Percentiles rank a stretch among this genome's conserved stretches.
Conservation (phyloP, 2,329 filamentous ascomycete genomes). For the Exophiala phaeomuriformis region DNA sequence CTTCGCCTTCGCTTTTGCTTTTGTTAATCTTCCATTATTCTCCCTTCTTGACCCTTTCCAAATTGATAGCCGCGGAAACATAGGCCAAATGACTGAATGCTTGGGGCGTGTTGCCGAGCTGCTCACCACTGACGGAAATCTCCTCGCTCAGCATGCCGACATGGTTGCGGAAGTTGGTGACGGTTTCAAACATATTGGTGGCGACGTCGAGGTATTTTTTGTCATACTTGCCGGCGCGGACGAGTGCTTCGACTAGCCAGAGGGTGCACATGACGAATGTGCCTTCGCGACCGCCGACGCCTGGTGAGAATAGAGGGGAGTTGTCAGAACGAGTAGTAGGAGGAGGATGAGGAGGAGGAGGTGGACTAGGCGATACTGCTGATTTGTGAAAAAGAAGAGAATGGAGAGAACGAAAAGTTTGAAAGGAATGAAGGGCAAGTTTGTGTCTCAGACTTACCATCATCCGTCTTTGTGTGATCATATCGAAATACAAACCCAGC, state of each 20-base stretch:
- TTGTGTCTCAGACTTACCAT: conserved; percentile 45
- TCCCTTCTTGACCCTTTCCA: conserved; percentile 45
- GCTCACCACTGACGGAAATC: conserved; percentile 66
- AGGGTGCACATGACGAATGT: conserved; percentile 78
- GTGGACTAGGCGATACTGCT: too few relatives aligned
- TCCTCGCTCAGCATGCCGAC: conserved; percentile 73
- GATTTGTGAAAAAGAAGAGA: conserved; percentile 10
- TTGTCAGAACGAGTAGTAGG: not conserved
- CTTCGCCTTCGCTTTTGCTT: too few relatives aligned
- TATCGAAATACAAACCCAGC: conserved; percentile 71
- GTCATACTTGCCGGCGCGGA: conserved; percentile 38
- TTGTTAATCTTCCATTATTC: not conserved
- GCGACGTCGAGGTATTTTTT: conserved; percentile 40
- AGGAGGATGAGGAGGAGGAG: too few relatives aligned
- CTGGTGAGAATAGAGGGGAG: conserved; percentile 35
- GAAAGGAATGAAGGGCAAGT: not conserved
- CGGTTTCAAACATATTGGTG: conserved; percentile 68
- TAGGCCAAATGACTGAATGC: conserved; percentile 70
- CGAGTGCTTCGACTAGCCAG: conserved; percentile 73
- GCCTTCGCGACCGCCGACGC: conserved; percentile 66
- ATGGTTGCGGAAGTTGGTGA: conserved; percentile 69
- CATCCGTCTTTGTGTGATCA: conserved; percentile 60
- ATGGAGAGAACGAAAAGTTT: not conserved
- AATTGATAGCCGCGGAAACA: conserved; percentile 69
- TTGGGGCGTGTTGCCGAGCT: conserved; percentile 72